Evolutionary conservation across 2,329 filamentous ascomycete species (phyloP).

Genomic region (Xylariaceae sp.): DNA sequence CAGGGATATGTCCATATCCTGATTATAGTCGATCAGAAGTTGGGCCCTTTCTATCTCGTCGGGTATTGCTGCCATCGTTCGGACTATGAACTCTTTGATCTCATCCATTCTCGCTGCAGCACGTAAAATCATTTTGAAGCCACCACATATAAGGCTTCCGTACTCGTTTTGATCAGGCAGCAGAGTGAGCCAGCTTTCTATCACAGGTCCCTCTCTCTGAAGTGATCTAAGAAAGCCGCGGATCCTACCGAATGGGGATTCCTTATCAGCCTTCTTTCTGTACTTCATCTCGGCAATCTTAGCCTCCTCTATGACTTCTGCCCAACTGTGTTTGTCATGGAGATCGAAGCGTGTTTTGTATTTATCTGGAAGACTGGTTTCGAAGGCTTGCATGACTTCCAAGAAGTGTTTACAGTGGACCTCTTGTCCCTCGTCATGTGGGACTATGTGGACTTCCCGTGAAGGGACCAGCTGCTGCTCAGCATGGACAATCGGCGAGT

Average conservation of each 20-base stretch:
- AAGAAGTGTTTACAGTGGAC: slow-evolving; percentile 20
- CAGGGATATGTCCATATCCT: slow-evolving; percentile 11
- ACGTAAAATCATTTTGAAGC: slow-evolving; percentile 20
- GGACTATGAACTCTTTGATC: slow-evolving; percentile 18
- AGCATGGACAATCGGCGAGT: not conserved
- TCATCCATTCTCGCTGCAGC: slow-evolving; percentile 23
- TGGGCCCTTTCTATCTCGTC: slow-evolving; percentile 21
- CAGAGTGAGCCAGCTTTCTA: slow-evolving; percentile 15
- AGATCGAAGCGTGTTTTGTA: slow-evolving; percentile 22
- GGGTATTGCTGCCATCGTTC: slow-evolving; percentile 16
- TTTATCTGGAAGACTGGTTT: slow-evolving; percentile 18
- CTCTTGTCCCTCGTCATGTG: slow-evolving; percentile 3
- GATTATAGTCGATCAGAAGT: slow-evolving; percentile 19
- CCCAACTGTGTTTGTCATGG: slow-evolving; percentile 13
- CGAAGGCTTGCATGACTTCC: slow-evolving; percentile 14
- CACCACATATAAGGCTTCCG: slow-evolving; percentile 22
- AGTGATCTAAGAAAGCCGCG: slow-evolving; percentile 17
- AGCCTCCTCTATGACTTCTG: slow-evolving; percentile 19
- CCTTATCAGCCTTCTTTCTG: slow-evolving; percentile 14
- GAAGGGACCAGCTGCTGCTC: not conserved
- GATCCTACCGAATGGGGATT: slow-evolving; percentile 15
- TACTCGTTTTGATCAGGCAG: slow-evolving; percentile 17
- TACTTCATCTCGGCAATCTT: slow-evolving; percentile 20
- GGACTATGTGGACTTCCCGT: not conserved
- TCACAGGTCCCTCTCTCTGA: slow-evolving; percentile 14